phyloP scores from a whole-genome alignment of 139 green algal species.

The Parachlorella kessleri region DNA sequence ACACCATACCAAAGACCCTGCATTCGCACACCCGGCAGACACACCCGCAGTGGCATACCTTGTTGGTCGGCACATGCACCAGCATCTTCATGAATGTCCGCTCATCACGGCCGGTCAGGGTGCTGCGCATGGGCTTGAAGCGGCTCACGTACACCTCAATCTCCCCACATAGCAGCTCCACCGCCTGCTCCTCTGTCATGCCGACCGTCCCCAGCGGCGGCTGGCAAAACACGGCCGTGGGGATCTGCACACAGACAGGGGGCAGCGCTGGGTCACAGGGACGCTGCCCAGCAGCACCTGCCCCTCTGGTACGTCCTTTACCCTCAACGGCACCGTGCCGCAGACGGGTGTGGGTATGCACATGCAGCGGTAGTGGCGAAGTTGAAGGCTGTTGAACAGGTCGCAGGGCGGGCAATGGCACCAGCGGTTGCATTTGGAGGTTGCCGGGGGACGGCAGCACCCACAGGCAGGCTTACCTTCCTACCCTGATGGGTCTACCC shows the following conservation, averaged over 20 bases:
- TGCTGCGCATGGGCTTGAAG: conserved; percentile 96
- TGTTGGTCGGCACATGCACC: conserved; percentile 81
- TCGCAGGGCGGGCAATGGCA: conserved; percentile 40
- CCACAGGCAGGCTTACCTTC: too few species aligned
- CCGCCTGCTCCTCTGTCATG: conserved; percentile 87
- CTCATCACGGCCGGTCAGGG: conserved; percentile 77
- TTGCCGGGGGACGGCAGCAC: too few species aligned
- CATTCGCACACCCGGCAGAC: too few species aligned
- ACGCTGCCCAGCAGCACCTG: too few species aligned
- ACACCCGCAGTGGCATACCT: too few species aligned
- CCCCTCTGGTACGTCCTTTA: too few species aligned
- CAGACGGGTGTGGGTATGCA: conserved; percentile 20
- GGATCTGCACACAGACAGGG: conserved; percentile 35
- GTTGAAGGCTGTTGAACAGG: background rate
- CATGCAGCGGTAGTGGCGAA: background rate
- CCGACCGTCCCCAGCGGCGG: conserved; percentile 92
- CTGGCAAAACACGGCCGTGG: conserved; percentile 89
- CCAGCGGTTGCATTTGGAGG: too few species aligned
- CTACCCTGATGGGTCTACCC: too few species aligned
- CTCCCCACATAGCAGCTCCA: conserved; percentile 64
- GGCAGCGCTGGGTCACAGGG: too few species aligned
- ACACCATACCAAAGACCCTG: too few species aligned
- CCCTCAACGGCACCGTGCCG: too few species aligned
- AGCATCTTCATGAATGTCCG: conserved; percentile 92
- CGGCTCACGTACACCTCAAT: conserved; percentile 90